These are phyloP conservation scores for Cadophora luteo-olivacea DNA, from an alignment of 2,329 filamentous ascomycete genomes.

Conservation along the genomic window DNA sequence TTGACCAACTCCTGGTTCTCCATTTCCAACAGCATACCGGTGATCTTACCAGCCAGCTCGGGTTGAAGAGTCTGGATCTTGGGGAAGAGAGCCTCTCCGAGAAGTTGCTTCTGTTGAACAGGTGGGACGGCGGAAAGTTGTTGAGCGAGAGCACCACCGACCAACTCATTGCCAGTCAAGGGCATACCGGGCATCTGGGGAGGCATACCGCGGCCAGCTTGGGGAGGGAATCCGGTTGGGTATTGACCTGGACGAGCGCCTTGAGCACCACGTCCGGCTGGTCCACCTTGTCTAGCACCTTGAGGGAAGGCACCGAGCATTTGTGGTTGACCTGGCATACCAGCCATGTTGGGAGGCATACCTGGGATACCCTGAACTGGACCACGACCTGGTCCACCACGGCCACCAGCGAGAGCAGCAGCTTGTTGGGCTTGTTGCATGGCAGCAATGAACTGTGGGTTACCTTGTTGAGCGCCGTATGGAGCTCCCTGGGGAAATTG, in stretches of 20 bases:
- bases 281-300: constrained; percentile 54
- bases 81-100: constrained; percentile 97
- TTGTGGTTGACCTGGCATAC: constrained; percentile 59
- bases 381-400: constrained; percentile 58
- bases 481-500: constrained; percentile 81
- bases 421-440: constrained; percentile 79
- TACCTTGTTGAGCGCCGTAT: constrained; percentile 80
- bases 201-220: constrained; percentile 46
- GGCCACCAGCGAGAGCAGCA: constrained; percentile 54
- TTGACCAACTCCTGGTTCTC: constrained; percentile 93
- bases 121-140: constrained; percentile 63
- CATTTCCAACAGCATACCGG: constrained; percentile 99
- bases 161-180: constrained; percentile 44
- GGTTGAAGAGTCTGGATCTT: constrained; percentile 97
- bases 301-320: constrained; percentile 58
- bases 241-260: constrained; percentile 47
- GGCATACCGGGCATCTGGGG: constrained; percentile 42
- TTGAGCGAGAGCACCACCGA: constrained; percentile 55
- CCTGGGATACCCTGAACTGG: constrained; percentile 69
- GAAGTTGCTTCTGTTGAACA: constrained; percentile 95
- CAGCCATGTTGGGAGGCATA: constrained; percentile 75
- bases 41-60: constrained; percentile 98
- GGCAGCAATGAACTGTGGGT: constrained; percentile 80
- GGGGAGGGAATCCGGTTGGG: constrained; percentile 46
- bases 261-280: constrained; percentile 46